Percentiles rank a stretch among this genome's conserved stretches.
These are phyloP conservation scores for Primulina tabacum DNA, from an alignment of 257 asterid genomes.

Conservation along the genomic window DNA sequence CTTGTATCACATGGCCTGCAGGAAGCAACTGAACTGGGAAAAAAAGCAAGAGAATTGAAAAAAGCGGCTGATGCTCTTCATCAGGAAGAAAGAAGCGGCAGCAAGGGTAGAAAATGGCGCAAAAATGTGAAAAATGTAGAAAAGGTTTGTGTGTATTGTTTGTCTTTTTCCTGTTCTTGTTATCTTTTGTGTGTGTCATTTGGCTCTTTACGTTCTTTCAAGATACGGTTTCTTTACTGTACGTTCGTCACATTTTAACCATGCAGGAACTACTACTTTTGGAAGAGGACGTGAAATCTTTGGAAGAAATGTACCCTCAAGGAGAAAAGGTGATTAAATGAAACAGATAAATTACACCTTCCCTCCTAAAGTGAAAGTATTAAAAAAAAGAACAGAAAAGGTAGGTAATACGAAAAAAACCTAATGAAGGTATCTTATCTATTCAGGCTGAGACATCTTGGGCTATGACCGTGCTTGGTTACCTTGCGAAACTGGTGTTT, in stretches of 20 bases:
- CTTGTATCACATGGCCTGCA: conserved; percentile 31
- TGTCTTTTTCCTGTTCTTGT: conserved; percentile 5
- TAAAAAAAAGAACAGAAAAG: background rate
- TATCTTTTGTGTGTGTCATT: conserved; percentile 12
- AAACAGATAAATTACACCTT: conserved; percentile 8
- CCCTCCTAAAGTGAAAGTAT: background rate
- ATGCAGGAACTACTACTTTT: conserved; percentile 83
- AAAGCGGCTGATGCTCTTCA: conserved; percentile 94
- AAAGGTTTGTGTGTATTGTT: conserved; percentile 49
- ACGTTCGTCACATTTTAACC: conserved; percentile 21
- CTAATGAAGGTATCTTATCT: conserved; percentile 18
- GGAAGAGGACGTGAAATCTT: conserved; percentile 90
- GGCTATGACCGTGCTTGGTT: conserved; percentile 98
- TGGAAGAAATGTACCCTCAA: conserved; percentile 99
- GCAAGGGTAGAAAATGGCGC: conserved; percentile 98
- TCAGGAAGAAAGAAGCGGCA: conserved; percentile 92
- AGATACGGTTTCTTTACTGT: conserved; percentile 2
- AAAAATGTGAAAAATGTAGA: conserved; percentile 94
- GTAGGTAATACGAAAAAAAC: conserved; percentile 18
- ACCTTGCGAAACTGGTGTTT: conserved; percentile 79
- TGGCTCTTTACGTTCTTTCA: background rate
- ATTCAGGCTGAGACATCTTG: conserved; percentile 94
- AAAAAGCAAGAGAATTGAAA: conserved; percentile 87
- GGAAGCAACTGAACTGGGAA: conserved; percentile 98
- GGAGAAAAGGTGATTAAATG: conserved; percentile 84